phyloP scores from a whole-genome alignment of 352 stramenopile genomes.

The Pythium grandisporangium region DNA sequence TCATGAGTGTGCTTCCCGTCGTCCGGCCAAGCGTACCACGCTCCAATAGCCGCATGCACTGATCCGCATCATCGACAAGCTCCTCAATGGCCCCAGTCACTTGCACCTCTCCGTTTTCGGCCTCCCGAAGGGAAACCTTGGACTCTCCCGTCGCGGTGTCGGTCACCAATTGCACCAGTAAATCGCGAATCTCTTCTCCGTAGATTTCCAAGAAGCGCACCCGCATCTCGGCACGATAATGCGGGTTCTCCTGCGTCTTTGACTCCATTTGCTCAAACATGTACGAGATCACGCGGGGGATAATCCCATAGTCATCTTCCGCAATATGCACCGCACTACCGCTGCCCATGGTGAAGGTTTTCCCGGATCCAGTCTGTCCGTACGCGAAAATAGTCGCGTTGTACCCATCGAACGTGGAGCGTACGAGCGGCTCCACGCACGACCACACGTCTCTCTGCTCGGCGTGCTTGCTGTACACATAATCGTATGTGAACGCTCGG shows the following conservation, averaged over 20 bases:
- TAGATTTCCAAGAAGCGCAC: slow-evolving; percentile 91
- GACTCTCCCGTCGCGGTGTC: slow-evolving; percentile 51
- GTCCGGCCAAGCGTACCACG: slow-evolving; percentile 76
- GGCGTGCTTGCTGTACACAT: slow-evolving; percentile 80
- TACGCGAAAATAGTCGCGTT: slow-evolving; percentile 89
- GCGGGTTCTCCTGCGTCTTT: slow-evolving; percentile 42
- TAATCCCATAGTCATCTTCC: slow-evolving; percentile 81
- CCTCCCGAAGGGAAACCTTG: slow-evolving; percentile 76
- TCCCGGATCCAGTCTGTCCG: slow-evolving; percentile 79
- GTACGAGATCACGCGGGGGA: slow-evolving; percentile 74
- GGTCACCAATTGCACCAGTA: slow-evolving; percentile 72
- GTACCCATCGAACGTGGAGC: slow-evolving; percentile 82
- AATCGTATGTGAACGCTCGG: slow-evolving; percentile 86
- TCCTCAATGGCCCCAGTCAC: slow-evolving; percentile 76
- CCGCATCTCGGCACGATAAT: slow-evolving; percentile 57
- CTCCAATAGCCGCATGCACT: slow-evolving; percentile 79
- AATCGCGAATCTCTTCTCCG: slow-evolving; percentile 84
- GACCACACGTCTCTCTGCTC: slow-evolving; percentile 82
- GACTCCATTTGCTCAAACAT: slow-evolving; percentile 77
- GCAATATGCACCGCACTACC: slow-evolving; percentile 72
- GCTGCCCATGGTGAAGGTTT: slow-evolving; percentile 87
- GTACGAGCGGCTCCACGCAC: slow-evolving; percentile 74
- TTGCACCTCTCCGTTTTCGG: slow-evolving; percentile 68
- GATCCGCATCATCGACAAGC: slow-evolving; percentile 46
- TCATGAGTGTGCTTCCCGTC: slow-evolving; percentile 89